A percentile compares a stretch with the other conserved stretches of the same genome.
Evolutionary conservation across 2,329 filamentous ascomycete genomes (phyloP).

Genomic region (Exserohilum rostratum): DNA sequence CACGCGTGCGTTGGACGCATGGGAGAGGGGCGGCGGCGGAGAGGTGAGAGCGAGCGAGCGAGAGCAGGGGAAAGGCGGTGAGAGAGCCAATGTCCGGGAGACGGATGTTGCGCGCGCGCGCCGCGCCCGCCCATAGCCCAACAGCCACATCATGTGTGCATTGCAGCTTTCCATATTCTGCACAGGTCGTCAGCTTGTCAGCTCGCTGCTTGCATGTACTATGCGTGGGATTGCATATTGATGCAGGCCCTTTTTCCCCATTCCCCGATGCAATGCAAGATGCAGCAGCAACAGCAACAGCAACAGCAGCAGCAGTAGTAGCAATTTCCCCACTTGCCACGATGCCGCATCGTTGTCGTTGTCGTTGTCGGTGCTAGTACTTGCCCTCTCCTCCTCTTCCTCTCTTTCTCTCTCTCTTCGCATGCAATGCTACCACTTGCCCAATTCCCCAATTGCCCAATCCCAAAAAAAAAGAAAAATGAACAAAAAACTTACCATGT

Average conservation of each 20-base stretch:
- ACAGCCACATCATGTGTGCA: no score
- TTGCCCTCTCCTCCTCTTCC: no score
- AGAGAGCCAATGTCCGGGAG: no score
- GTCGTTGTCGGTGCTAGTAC: no score
- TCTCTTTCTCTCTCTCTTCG: no score
- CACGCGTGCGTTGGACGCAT: background rate
- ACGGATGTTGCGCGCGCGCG: no score
- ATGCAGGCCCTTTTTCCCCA: background rate
- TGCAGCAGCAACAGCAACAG: no score
- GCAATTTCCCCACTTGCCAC: background rate
- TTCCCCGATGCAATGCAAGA: background rate
- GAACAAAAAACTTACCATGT: conserved; percentile 3
- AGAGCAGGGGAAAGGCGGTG: background rate
- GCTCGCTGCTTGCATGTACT: background rate
- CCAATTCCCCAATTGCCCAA: background rate
- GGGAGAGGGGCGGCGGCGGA: no score
- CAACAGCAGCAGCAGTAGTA: no score
- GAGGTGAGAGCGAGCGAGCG: no score
- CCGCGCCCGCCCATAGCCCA: background rate
- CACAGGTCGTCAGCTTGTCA: background rate
- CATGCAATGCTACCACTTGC: no score
- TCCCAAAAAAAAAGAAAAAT: background rate
- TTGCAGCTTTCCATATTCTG: background rate
- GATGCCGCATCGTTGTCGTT: background rate
- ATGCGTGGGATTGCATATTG: no score